Evolutionary conservation across 1,139 yeast genomes (phyloP).

Genomic region (Saccharomyces hybrid): DNA sequence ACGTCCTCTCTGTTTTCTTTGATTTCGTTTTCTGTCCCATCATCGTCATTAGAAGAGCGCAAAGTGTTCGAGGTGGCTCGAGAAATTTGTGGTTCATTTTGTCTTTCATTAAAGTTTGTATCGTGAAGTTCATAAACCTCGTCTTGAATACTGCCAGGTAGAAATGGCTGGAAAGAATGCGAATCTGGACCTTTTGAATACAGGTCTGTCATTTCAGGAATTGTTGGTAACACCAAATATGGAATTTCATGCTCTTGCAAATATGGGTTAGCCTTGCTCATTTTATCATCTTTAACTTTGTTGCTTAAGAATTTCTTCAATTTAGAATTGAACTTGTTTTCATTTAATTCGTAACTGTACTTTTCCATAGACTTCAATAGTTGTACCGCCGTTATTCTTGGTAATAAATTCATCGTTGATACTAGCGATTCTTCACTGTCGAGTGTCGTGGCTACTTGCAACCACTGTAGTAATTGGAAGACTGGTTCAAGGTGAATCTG

Average conservation of each 20-base stretch:
- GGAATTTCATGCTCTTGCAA: constrained; percentile 24
- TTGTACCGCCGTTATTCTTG: constrained; percentile 60
- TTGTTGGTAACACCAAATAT: constrained; percentile 46
- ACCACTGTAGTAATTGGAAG: constrained; percentile 78
- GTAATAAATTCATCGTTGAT: constrained; percentile 51
- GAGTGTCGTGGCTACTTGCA: constrained; percentile 71
- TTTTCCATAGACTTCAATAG: constrained; percentile 62
- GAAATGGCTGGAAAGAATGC: constrained; percentile 46
- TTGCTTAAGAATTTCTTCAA: constrained; percentile 38
- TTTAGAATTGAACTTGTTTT: constrained; percentile 43
- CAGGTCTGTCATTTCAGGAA: constrained; percentile 49
- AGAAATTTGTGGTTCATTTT: constrained; percentile 8
- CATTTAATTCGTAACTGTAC: constrained; percentile 82
- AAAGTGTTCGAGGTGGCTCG: not conserved
- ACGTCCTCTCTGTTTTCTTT: constrained; percentile 4
- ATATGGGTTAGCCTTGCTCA: constrained; percentile 13
- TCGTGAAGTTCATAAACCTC: constrained; percentile 56
- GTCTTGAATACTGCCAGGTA: constrained; percentile 55
- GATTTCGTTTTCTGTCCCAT: constrained; percentile 7
- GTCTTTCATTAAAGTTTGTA: constrained; percentile 28
- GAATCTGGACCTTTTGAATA: constrained; percentile 55
- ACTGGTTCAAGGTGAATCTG: constrained; percentile 64
- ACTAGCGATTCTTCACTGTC: constrained; percentile 49
- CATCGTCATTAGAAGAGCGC: constrained; percentile 1
- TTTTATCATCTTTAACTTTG: constrained; percentile 13